phyloP scores from a whole-genome alignment of 192 early-diverging fungal genomes.

The Mortierella antarctica region DNA sequence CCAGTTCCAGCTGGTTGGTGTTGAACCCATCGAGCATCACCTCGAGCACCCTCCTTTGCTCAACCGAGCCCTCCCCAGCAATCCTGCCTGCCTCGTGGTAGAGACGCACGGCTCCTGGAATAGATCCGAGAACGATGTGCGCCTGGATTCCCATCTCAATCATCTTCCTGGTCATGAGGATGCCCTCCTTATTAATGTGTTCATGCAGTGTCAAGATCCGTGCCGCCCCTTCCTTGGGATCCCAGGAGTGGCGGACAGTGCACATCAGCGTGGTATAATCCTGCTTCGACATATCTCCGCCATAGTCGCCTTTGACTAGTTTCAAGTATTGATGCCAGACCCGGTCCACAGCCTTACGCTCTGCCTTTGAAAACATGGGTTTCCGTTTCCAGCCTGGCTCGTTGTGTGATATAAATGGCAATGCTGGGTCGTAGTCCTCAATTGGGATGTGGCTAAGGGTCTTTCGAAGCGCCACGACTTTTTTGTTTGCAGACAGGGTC shows the following conservation, averaged over 20 bases:
- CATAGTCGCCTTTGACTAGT: not conserved
- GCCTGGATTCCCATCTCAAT: slow-evolving; percentile 22
- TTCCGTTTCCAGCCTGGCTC: not conserved
- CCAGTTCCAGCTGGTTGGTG: not conserved
- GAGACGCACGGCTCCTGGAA: slow-evolving; percentile 4
- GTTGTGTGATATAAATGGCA: slow-evolving; percentile 4
- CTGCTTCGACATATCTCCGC: not conserved
- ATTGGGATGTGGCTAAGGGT: slow-evolving; percentile 9
- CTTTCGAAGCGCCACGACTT: not conserved
- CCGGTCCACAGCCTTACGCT: not conserved
- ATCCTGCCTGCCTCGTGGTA: not conserved
- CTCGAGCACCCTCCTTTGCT: slow-evolving; percentile 17
- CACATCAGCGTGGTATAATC: slow-evolving; percentile 38
- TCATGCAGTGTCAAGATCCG: slow-evolving; percentile 16
- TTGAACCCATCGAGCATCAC: slow-evolving; percentile 28
- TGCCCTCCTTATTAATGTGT: not conserved
- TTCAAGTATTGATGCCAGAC: not conserved
- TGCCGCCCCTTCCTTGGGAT: not conserved
- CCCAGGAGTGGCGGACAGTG: slow-evolving; percentile 12
- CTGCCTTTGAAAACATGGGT: not conserved
- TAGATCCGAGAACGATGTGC: slow-evolving; percentile 16
- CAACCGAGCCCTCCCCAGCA: not conserved
- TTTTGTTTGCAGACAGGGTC: not conserved
- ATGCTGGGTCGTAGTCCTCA: slow-evolving; percentile 1
- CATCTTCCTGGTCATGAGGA: slow-evolving; percentile 7